Conservation (phyloP, 257 asterid genomes). For the Solanum chiquidenum region DNA sequence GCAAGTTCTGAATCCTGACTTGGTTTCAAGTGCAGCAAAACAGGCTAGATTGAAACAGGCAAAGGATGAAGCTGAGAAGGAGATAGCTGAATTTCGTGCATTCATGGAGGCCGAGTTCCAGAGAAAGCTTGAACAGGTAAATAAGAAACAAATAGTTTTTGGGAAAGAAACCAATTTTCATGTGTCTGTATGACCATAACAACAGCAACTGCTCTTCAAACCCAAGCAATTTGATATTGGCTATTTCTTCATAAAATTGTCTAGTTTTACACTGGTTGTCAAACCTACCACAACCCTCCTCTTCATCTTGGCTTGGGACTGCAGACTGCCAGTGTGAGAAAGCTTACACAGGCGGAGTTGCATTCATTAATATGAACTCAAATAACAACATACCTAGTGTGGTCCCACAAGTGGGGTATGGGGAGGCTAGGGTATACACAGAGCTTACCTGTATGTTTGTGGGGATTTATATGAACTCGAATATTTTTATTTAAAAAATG, state of each 20-base stretch:
- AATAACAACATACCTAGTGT: neutral
- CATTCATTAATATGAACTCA: neutral
- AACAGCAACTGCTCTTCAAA: neutral
- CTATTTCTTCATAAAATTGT: neutral
- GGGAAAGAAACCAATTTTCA: neutral
- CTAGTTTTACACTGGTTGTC: neutral
- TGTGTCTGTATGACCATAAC: neutral
- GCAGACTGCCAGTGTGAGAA: neutral
- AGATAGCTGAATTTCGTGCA: slow-evolving; percentile 79
- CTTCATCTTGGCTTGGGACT: neutral
- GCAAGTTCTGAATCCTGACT: neutral
- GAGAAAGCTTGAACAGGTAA: slow-evolving; percentile 84
- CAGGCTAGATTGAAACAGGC: slow-evolving; percentile 87
- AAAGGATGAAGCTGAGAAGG: slow-evolving; percentile 91
- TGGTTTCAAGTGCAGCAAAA: slow-evolving; percentile 43
- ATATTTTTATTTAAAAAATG: neutral
- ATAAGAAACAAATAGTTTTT: neutral
- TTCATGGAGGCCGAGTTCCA: slow-evolving; percentile 88
- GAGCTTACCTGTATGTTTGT: neutral
- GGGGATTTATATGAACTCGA: neutral
- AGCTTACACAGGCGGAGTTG: neutral
- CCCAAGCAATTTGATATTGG: neutral
- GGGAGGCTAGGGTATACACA: neutral
- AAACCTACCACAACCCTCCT: neutral
- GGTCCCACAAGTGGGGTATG: neutral